phyloP scores from a whole-genome alignment of 2,329 filamentous ascomycete genomes.

The Ceratocystiopsis minuta region DNA sequence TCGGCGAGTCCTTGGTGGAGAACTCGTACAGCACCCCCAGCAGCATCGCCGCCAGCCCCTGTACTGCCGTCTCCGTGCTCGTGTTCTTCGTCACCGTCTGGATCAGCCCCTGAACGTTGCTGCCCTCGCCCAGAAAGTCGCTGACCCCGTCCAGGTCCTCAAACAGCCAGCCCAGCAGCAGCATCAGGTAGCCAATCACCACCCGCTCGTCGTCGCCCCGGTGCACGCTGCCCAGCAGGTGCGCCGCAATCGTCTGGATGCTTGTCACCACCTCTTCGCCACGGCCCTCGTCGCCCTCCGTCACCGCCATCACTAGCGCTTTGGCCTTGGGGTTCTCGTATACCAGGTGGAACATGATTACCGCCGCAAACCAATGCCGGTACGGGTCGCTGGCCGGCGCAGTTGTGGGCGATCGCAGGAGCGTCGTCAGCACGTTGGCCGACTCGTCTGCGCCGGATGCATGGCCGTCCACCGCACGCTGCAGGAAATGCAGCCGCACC shows the following conservation, averaged over 20 bases:
- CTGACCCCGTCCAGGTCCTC: conserved; percentile 84
- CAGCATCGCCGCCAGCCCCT: conserved; percentile 68
- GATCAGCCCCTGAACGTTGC: conserved; percentile 73
- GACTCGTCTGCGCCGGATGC: conserved; percentile 59
- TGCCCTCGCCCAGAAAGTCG: conserved; percentile 81
- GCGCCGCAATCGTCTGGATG: conserved; percentile 72
- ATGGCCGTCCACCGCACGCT: conserved; percentile 78
- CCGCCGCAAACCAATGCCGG: conserved; percentile 73
- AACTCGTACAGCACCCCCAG: conserved; percentile 90
- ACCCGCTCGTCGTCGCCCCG: conserved; percentile 62
- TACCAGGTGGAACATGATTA: conserved; percentile 71
- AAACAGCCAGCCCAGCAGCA: conserved; percentile 77
- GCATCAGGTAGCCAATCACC: conserved; percentile 71
- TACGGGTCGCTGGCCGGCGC: conserved; percentile 61
- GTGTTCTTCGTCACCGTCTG: conserved; percentile 50
- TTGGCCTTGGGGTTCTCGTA: conserved; percentile 69
- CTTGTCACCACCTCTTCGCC: conserved; percentile 93
- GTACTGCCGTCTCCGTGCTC: conserved; percentile 47
- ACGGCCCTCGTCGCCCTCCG: conserved; percentile 71
- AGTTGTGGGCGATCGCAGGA: conserved; percentile 49
- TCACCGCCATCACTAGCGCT: conserved; percentile 58
- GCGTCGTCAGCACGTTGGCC: conserved; percentile 71
- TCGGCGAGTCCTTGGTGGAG: conserved; percentile 88
- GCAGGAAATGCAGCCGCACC: conserved; percentile 71
- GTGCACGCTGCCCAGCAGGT: conserved; percentile 65